Evolutionary conservation across 352 stramenopile genomes (phyloP).

Genomic region (Phytophthora macrochlamydospora): DNA sequence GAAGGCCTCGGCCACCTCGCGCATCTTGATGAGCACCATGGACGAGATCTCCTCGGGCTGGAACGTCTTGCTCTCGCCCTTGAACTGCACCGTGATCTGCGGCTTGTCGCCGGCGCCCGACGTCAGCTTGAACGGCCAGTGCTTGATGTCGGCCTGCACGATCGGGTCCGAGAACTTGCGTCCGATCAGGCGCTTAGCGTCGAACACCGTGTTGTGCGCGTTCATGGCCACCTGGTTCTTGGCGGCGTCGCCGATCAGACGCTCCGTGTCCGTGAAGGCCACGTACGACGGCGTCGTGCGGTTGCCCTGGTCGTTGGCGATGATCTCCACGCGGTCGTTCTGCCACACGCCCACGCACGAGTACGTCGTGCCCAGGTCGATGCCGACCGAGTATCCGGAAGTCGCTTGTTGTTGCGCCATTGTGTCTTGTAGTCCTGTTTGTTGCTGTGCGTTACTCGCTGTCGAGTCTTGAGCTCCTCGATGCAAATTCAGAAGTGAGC

Average conservation of each 20-base stretch:
- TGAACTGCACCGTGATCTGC: slow-evolving; percentile 65
- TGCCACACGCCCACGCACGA: slow-evolving; percentile 95
- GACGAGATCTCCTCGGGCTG: slow-evolving; percentile 74
- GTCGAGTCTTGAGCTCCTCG: background rate
- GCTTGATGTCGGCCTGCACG: slow-evolving; percentile 80
- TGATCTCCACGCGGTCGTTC: slow-evolving; percentile 94
- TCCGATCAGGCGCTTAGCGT: slow-evolving; percentile 96
- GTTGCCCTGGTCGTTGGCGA: slow-evolving; percentile 96
- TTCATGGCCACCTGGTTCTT: slow-evolving; percentile 94
- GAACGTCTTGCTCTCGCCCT: slow-evolving; percentile 62
- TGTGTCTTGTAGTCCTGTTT: background rate
- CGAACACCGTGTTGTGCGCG: slow-evolving; percentile 94
- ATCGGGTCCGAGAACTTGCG: slow-evolving; percentile 90
- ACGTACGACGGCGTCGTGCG: slow-evolving; percentile 95
- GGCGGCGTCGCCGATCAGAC: slow-evolving; percentile 93
- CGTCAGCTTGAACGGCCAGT: slow-evolving; percentile 62
- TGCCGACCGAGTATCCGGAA: slow-evolving; percentile 46
- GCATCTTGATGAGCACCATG: slow-evolving; percentile 71
- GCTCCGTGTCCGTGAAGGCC: slow-evolving; percentile 93
- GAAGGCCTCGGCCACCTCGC: slow-evolving; percentile 54
- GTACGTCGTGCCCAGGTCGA: slow-evolving; percentile 92
- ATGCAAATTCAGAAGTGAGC: slow-evolving; percentile 3
- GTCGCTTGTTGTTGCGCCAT: slow-evolving; percentile 5
- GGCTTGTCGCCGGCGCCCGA: slow-evolving; percentile 59
- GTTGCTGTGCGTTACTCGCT: background rate